phyloP scores from a whole-genome alignment of 495 filamentous ascomycete genomes.

The Xanthoparmelia taractica region DNA sequence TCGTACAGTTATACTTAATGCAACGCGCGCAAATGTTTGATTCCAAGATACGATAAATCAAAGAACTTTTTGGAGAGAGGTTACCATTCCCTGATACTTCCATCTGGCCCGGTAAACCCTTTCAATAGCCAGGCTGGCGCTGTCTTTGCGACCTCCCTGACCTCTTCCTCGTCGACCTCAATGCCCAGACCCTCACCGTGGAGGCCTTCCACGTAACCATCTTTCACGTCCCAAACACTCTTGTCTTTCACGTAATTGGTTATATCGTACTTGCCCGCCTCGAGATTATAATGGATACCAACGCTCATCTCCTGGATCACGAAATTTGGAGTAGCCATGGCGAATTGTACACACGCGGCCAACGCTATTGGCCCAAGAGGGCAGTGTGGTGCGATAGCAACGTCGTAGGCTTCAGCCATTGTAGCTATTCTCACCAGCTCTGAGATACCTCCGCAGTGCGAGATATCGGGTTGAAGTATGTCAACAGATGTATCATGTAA shows the following conservation, averaged over 20 bases:
- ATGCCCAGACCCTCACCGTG: conserved; percentile 63
- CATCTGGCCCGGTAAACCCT: conserved; percentile 64
- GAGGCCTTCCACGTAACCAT: conserved; percentile 58
- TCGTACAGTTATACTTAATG: neutral
- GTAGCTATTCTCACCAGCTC: conserved; percentile 63
- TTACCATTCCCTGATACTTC: conserved; percentile 67
- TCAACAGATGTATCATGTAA: conserved; percentile 62
- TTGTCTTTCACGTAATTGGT: conserved; percentile 59
- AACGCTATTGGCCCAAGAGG: conserved; percentile 69
- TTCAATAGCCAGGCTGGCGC: conserved; percentile 51
- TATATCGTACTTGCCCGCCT: conserved; percentile 55
- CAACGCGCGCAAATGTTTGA: neutral
- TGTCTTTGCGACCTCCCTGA: conserved; percentile 46
- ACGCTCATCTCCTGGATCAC: conserved; percentile 76
- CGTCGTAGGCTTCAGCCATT: conserved; percentile 72
- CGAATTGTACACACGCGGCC: conserved; percentile 65
- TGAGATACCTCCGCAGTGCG: conserved; percentile 68
- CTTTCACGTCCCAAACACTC: conserved; percentile 53
- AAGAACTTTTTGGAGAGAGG: neutral
- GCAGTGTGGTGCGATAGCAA: conserved; percentile 70
- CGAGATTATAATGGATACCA: conserved; percentile 71
- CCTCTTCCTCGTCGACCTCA: conserved; percentile 62
- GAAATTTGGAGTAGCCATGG: conserved; percentile 58
- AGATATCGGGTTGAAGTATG: conserved; percentile 69
- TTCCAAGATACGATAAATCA: neutral